Evolutionary conservation across 1,139 yeast genomes (phyloP).

Genomic region (Taiozyma sp.): DNA sequence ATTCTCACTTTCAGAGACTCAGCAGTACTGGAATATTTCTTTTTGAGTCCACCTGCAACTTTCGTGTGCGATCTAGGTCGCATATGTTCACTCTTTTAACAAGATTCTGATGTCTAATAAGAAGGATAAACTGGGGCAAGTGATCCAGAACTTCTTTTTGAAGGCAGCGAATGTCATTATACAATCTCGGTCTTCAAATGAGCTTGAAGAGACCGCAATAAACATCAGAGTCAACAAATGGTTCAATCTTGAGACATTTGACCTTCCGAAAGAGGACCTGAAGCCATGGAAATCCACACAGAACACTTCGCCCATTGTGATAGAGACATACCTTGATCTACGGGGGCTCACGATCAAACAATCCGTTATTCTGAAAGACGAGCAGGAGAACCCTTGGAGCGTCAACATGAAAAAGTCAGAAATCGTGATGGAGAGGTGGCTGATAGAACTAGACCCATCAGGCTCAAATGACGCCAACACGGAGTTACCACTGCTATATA

Average conservation of each 20-base stretch:
- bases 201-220: slow-evolving; percentile 13
- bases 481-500: slow-evolving; percentile 67
- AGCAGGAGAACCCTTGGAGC: slow-evolving; percentile 41
- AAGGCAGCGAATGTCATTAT: slow-evolving; percentile 63
- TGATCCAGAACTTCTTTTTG: slow-evolving; percentile 55
- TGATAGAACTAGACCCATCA: slow-evolving; percentile 61
- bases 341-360: slow-evolving; percentile 55
- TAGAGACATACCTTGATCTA: slow-evolving; percentile 79
- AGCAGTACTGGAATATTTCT: neutral
- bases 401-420: slow-evolving; percentile 63
- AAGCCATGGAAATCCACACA: slow-evolving; percentile 46
- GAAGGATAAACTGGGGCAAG: slow-evolving; percentile 30
- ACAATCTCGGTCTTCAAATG: slow-evolving; percentile 29
- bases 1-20: neutral
- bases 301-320: slow-evolving; percentile 53
- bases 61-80: neutral
- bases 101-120: slow-evolving; percentile 14
- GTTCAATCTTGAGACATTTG: slow-evolving; percentile 64
- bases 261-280: slow-evolving; percentile 48
- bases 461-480: slow-evolving; percentile 26
- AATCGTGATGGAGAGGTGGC: slow-evolving; percentile 89
- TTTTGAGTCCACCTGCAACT: neutral
- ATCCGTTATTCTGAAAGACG: slow-evolving; percentile 55
- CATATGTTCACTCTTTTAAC: neutral
- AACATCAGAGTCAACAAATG: slow-evolving; percentile 40